Conservation (phyloP, 208 protist species). For the Endotrypanum monterogeii region DNA sequence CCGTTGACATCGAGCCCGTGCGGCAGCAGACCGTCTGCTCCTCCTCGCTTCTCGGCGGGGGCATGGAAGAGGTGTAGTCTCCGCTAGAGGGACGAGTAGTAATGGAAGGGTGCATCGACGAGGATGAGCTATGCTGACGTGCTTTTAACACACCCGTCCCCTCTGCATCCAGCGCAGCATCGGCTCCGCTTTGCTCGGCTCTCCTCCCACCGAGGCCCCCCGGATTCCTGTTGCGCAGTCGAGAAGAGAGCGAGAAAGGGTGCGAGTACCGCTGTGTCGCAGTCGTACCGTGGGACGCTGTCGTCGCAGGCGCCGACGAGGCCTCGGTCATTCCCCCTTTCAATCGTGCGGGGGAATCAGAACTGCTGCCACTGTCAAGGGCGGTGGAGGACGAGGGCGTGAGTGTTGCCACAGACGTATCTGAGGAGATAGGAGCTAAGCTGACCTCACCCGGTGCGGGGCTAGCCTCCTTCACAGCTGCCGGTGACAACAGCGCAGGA, state of each 20-base stretch:
- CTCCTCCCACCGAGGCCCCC: neutral
- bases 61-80: neutral
- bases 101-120: neutral
- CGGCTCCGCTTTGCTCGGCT: neutral
- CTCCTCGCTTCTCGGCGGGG: constrained; percentile 21
- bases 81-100: constrained; percentile 9
- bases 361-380: neutral
- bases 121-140: neutral
- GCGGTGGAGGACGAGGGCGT: neutral
- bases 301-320: neutral
- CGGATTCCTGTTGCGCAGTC: neutral
- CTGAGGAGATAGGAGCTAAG: neutral
- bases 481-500: neutral
- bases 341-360: neutral
- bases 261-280: constrained; percentile 7
- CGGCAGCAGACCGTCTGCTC: constrained; percentile 7
- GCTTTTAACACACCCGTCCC: neutral
- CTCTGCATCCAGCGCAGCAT: neutral
- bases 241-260: constrained; percentile 15
- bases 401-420: neutral
- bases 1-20: neutral
- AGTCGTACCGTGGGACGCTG: neutral
- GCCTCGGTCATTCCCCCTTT: neutral
- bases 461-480: neutral
- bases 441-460: neutral